Conservation (phyloP, 129 eudicot species). For the Glebionis coronaria region DNA sequence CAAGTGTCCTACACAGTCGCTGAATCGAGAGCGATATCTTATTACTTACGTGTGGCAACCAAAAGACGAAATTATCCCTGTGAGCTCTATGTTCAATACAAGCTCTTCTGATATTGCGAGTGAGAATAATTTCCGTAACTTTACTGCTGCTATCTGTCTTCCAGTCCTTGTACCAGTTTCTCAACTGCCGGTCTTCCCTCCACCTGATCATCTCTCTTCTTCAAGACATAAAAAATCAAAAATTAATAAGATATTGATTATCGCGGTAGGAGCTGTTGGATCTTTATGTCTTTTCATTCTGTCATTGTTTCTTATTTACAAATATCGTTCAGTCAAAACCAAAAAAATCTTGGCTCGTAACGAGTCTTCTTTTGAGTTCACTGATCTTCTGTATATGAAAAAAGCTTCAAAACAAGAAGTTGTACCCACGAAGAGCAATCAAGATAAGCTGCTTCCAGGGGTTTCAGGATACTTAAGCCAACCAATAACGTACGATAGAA, state of each 20-base stretch:
- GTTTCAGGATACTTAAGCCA: conserved; percentile 71
- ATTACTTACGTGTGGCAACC: conserved; percentile 85
- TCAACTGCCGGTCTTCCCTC: conserved; percentile 40
- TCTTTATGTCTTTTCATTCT: conserved; percentile 34
- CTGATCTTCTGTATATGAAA: conserved; percentile 38
- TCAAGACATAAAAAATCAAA: conserved; percentile 23
- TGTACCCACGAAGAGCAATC: conserved; percentile 36
- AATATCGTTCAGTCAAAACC: conserved; percentile 23
- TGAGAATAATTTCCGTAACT: conserved; percentile 55
- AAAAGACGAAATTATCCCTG: conserved; percentile 42
- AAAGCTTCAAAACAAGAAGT: conserved; percentile 31
- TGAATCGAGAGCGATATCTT: conserved; percentile 37
- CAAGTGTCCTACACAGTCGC: conserved; percentile 49
- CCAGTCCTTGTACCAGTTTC: conserved; percentile 64
- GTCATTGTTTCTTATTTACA: conserved; percentile 29
- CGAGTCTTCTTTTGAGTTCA: conserved; percentile 43
- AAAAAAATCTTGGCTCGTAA: conserved; percentile 38
- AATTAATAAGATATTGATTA: conserved; percentile 17
- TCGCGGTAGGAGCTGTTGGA: conserved; percentile 27
- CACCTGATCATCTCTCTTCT: conserved; percentile 26
- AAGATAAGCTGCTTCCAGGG: conserved; percentile 64
- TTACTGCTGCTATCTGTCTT: conserved; percentile 57
- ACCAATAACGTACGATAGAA: conserved; percentile 43
- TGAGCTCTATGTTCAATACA: conserved; percentile 54
- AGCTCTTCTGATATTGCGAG: conserved; percentile 34